Conservation (phyloP, 352 stramenopile species). For the Aphanomyces invadans region DNA sequence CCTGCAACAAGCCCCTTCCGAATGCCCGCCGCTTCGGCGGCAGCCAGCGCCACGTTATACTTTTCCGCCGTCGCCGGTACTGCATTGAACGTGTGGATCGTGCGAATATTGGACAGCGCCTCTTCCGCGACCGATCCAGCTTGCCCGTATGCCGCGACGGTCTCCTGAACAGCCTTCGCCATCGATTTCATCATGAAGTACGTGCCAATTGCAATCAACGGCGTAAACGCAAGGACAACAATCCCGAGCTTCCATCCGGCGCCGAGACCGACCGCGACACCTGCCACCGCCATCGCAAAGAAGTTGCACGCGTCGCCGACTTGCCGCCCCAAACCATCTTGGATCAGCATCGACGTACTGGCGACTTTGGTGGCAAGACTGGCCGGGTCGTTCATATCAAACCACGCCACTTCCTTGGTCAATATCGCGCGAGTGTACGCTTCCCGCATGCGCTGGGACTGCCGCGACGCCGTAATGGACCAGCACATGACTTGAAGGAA, state of each 20-base stretch:
- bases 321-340: constrained; percentile 23
- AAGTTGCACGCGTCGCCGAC: constrained; percentile 20
- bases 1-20: constrained; percentile 17
- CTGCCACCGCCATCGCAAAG: constrained; percentile 17
- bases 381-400: constrained; percentile 24
- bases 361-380: constrained; percentile 39
- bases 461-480: constrained; percentile 26
- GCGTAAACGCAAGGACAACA: constrained; percentile 20
- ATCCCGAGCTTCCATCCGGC: constrained; percentile 26
- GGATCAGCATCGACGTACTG: constrained; percentile 30
- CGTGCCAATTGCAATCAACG: constrained; percentile 18
- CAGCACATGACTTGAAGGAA: constrained; percentile 52
- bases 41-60: constrained; percentile 12
- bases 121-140: constrained; percentile 21
- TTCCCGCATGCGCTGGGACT: constrained; percentile 19
- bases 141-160: constrained; percentile 9
- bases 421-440: constrained; percentile 21
- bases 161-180: not conserved
- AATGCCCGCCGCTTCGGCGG: constrained; percentile 22
- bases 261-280: constrained; percentile 1
- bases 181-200: constrained; percentile 26
- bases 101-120: constrained; percentile 20
- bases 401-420: constrained; percentile 27
- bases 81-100: constrained; percentile 21
- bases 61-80: constrained; percentile 1